Evolutionary conservation across 495 filamentous ascomycete species (phyloP), one percentile per base, ranked within the genome.

Genomic region (Aspergillus mulundensis): DNA sequence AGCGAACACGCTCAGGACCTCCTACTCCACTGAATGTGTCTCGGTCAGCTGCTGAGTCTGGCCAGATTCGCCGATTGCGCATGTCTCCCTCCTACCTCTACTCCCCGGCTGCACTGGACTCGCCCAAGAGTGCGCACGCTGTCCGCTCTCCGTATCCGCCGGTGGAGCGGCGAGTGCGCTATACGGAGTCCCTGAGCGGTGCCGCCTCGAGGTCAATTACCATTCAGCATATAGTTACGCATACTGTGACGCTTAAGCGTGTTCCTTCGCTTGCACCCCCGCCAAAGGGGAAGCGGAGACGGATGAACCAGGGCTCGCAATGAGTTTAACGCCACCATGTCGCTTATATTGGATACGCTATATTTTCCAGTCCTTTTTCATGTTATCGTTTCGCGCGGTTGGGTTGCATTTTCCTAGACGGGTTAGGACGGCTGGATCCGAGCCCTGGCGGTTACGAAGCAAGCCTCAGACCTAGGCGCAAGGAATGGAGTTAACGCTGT

Each of bases 141-240:
- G 10, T 57, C 5, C 60, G 56, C 7, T 57, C 61, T 11, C 53
- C 45, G 3, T 60, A 57, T 20, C 24, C 57, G 1, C 45, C 61
- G 24, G 7, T 52, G 0, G 54, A 63, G 0, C 45, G 46, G 38
- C 43, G 49, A 25, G 10, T 43, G 25, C 49, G 40, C 0, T 24
- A 40, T 15, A 30, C 56, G 18, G 54, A 60, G 0, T 52, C 61
- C 14, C 50, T 54, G 3, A 14, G 45, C 20, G 49, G 50, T 21
- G 50, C 43, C 2, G 16, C 8, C 5, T 45, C 50, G 1, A 24
- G 42, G 7, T 53, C 48, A 25, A 50, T 62, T 23, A 57, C 36
- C 11, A 45, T 63, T 5, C 61, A 47, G 15, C 61, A 63, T 30
- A 47, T 63, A 8, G 49, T 60, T 12, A 63, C 61, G 11, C 52